Percentiles rank a stretch among this genome's conserved stretches.
These are phyloP conservation scores for Penicillium fimorum DNA, from an alignment of 495 filamentous ascomycete genomes.

Conservation along the genomic window DNA sequence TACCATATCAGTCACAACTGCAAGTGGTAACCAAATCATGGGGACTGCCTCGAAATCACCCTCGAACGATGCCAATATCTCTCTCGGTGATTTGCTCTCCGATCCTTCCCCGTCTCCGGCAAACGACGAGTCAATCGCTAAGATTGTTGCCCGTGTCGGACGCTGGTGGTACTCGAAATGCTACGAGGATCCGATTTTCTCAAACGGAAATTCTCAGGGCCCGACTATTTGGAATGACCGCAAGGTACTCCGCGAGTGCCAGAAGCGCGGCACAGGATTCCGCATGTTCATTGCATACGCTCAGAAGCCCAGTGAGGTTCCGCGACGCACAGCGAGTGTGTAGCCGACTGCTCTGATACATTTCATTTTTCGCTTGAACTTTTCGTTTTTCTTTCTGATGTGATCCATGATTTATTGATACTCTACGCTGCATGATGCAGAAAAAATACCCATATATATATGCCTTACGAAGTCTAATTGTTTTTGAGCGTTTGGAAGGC, in stretches of 20 bases:
- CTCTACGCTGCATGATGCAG: background rate
- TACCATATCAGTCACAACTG: constrained; percentile 25
- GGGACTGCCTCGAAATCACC: constrained; percentile 28
- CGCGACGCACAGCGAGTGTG: constrained; percentile 58
- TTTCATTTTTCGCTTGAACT: background rate
- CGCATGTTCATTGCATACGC: constrained; percentile 90
- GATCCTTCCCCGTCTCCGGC: constrained; percentile 53
- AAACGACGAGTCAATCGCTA: constrained; percentile 78
- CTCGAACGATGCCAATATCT: constrained; percentile 52
- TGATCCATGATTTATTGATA: constrained; percentile 8
- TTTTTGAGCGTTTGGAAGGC: constrained; percentile 2
- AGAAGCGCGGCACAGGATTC: constrained; percentile 80
- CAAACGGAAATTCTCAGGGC: constrained; percentile 42
- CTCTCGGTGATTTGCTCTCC: constrained; percentile 68
- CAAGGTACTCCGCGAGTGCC: constrained; percentile 76
- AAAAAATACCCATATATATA: constrained; percentile 10
- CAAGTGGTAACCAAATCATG: constrained; percentile 26
- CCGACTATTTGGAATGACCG: constrained; percentile 80
- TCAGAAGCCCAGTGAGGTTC: constrained; percentile 65
- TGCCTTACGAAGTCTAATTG: background rate
- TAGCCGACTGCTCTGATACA: constrained; percentile 18
- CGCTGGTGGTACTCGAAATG: constrained; percentile 95
- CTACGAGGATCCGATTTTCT: constrained; percentile 70
- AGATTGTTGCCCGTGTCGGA: constrained; percentile 88
- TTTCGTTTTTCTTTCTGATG: background rate